Evolutionary conservation across 352 stramenopile genomes (phyloP).

Genomic region (Elongisporangium undulatum): DNA sequence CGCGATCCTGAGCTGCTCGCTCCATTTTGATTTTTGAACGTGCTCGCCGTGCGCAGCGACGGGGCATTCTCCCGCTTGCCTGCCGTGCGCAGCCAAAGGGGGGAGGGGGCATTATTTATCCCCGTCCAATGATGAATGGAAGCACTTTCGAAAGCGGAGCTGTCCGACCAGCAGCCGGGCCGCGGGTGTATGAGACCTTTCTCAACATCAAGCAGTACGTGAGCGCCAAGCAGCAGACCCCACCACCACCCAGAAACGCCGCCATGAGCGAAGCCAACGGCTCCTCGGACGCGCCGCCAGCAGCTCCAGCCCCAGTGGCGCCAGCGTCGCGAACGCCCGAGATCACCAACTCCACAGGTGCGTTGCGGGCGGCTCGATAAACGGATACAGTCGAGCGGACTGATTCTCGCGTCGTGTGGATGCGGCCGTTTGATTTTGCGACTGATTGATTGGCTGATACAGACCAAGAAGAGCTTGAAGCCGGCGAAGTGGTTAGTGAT

Average conservation of each 20-base stretch:
- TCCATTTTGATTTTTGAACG: neutral
- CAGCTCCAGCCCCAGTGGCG: slow-evolving; percentile 3
- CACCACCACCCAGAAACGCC: neutral
- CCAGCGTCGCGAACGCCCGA: slow-evolving; percentile 7
- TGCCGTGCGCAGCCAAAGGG: neutral
- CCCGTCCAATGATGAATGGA: neutral
- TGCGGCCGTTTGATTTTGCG: slow-evolving; percentile 4
- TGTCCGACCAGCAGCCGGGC: neutral
- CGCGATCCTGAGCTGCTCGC: neutral
- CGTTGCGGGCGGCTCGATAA: neutral
- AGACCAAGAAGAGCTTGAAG: slow-evolving; percentile 55
- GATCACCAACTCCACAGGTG: slow-evolving; percentile 58
- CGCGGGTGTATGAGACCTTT: slow-evolving; percentile 39
- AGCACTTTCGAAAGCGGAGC: slow-evolving; percentile 1
- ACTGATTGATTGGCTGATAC: neutral
- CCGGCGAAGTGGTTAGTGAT: slow-evolving; percentile 57
- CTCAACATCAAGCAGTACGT: slow-evolving; percentile 43
- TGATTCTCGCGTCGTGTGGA: slow-evolving; percentile 2
- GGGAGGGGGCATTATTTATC: neutral
- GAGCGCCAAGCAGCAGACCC: slow-evolving; percentile 3
- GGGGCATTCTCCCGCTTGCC: too few relatives aligned
- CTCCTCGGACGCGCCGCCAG: neutral
- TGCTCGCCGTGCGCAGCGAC: neutral
- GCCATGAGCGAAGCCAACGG: neutral
- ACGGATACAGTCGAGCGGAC: neutral